These are phyloP conservation scores for Vaccinium macrocarpon DNA, from an alignment of 148 eudicot genomes.

Conservation along the genomic window DNA sequence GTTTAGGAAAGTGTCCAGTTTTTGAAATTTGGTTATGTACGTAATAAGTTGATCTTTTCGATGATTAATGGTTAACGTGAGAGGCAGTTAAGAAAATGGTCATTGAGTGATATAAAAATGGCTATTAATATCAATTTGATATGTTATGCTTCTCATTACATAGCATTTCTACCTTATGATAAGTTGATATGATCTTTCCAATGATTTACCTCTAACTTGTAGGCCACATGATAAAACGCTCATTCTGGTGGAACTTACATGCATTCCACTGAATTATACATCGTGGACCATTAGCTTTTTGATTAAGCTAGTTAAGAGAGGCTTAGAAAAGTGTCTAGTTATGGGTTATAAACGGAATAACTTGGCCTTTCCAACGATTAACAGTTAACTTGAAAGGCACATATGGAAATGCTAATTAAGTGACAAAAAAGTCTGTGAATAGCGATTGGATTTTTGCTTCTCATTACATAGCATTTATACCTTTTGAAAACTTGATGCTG, in stretches of 20 bases:
- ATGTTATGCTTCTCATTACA: neutral
- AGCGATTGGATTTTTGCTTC: neutral
- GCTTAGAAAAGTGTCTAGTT: neutral
- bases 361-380: neutral
- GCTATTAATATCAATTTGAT: neutral
- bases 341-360: neutral
- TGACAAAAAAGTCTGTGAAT: neutral
- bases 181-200: neutral
- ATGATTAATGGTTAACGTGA: neutral
- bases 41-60: neutral
- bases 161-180: neutral
- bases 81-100: neutral
- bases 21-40: neutral
- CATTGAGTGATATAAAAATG: neutral
- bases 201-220: neutral
- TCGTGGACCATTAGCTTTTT: neutral
- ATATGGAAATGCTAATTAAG: neutral
- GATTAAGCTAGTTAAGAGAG: neutral
- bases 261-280: neutral
- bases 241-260: neutral
- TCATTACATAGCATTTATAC: neutral
- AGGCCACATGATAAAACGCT: neutral
- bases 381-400: neutral
- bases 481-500: neutral
- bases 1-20: neutral